Percentiles rank a stretch among this genome's conserved stretches.
phyloP scores from a whole-genome alignment of 331 rosid species.

The Arachis monticola region DNA sequence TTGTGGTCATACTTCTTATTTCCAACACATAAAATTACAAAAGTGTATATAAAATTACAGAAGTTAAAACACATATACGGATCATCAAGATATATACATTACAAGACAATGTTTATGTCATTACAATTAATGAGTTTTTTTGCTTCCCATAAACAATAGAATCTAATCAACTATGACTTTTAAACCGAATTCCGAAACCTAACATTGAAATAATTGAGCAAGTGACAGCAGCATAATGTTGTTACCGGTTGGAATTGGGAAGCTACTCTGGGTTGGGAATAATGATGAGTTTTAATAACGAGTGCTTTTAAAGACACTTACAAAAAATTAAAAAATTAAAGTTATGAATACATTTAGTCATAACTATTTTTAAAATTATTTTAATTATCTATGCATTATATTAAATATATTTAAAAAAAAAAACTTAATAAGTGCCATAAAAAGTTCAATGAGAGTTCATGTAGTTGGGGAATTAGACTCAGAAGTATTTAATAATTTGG shows the following conservation, averaged over 20 bases:
- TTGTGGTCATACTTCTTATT: no score
- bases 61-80: not conserved
- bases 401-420: no score
- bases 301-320: not conserved
- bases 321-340: no score
- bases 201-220: not conserved
- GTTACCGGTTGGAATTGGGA: conserved; percentile 12
- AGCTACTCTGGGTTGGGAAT: conserved; percentile 3
- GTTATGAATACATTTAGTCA: no score
- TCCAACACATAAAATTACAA: not conserved
- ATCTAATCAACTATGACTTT: not conserved
- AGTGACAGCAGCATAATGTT: not conserved
- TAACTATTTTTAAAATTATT: no score
- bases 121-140: not conserved
- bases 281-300: not conserved
- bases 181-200: not conserved
- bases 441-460: conserved; percentile 29
- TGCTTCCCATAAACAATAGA: not conserved
- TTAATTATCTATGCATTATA: no score
- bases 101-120: not conserved
- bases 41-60: conserved; percentile 14
- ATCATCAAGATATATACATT: not conserved
- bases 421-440: not conserved
- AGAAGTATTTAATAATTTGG: no score
- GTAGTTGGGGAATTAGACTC: conserved; percentile 41